A percentile compares a stretch with the other conserved stretches of the same genome.
phyloP scores from a whole-genome alignment of 176 grass and related monocot species.

The Juncus inflexus region DNA sequence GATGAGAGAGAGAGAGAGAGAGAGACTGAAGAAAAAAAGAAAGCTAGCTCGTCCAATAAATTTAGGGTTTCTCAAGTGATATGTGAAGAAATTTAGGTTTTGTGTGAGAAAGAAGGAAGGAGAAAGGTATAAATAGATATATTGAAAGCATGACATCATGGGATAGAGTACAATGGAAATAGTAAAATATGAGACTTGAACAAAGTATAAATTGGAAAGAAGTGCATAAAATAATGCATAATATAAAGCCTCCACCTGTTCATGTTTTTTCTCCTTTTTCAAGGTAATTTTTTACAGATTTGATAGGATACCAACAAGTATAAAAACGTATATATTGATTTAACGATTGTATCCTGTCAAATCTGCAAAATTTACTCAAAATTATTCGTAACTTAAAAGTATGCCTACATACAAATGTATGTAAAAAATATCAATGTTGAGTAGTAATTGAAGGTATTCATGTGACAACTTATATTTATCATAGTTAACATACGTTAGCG shows the following conservation, averaged over 20 bases:
- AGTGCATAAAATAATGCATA: slow-evolving; percentile 8
- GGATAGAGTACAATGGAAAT: slow-evolving; percentile 1
- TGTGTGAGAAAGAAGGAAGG: not conserved
- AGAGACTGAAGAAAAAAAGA: no score
- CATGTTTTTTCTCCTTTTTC: slow-evolving; percentile 23
- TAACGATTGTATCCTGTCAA: no score
- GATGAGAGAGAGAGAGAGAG: not conserved
- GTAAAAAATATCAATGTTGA: no score
- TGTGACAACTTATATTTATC: no score
- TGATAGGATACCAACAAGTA: no score
- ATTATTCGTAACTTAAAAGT: no score
- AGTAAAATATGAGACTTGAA: slow-evolving; percentile 24
- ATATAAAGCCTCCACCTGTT: slow-evolving; percentile 20
- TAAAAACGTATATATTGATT: no score
- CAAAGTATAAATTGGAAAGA: slow-evolving; percentile 13
- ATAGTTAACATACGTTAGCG: no score
- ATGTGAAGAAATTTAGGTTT: not conserved
- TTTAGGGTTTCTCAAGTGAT: not conserved
- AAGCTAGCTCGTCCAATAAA: no score
- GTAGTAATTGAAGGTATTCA: no score
- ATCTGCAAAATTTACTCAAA: no score
- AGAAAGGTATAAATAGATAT: slow-evolving; percentile 27
- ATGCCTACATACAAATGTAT: no score
- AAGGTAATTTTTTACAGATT: not conserved
- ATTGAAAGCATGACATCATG: slow-evolving; percentile 31